A percentile compares a stretch with the other conserved stretches of the same genome.
phyloP scores from a whole-genome alignment of 768 basidiomycete genomes.

The Amanita polypyramis region DNA sequence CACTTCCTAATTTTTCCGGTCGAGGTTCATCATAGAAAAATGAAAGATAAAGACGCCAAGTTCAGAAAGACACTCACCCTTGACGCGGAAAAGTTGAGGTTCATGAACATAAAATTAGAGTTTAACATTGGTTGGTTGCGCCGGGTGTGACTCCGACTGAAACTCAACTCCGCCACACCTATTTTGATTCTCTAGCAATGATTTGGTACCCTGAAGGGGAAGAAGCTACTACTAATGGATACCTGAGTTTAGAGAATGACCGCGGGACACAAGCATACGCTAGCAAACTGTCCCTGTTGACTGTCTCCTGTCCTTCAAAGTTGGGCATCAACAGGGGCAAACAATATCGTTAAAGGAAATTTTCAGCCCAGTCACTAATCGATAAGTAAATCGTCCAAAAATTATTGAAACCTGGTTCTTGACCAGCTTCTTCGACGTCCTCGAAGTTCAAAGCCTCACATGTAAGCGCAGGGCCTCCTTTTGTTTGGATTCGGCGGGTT shows the following conservation, averaged over 20 bases:
- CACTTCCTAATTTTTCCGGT: slow-evolving; percentile 49
- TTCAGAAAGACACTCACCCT: not conserved
- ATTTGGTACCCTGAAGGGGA: not conserved
- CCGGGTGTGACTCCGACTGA: not conserved
- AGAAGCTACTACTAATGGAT: too few species aligned
- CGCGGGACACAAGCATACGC: too few species aligned
- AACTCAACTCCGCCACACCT: too few species aligned
- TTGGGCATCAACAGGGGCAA: slow-evolving; percentile 4
- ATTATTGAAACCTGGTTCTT: not conserved
- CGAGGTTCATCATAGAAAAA: slow-evolving; percentile 30
- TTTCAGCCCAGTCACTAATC: not conserved
- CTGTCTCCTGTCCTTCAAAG: too few species aligned
- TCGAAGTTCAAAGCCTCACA: not conserved
- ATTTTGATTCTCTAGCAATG: too few species aligned
- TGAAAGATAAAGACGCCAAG: not conserved
- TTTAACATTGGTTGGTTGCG: not conserved
- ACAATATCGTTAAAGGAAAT: not conserved
- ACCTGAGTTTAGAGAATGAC: too few species aligned
- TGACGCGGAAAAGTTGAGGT: not conserved
- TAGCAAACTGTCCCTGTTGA: too few species aligned
- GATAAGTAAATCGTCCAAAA: slow-evolving; percentile 3
- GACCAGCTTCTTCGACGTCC: not conserved
- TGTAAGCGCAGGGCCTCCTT: slow-evolving; percentile 3
- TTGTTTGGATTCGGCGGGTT: not conserved
- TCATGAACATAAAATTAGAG: not conserved